Percentiles rank a stretch among this genome's conserved stretches.
phyloP scores from a whole-genome alignment of 2,329 filamentous ascomycete genomes.

The Fragosphaeria purpurea region DNA sequence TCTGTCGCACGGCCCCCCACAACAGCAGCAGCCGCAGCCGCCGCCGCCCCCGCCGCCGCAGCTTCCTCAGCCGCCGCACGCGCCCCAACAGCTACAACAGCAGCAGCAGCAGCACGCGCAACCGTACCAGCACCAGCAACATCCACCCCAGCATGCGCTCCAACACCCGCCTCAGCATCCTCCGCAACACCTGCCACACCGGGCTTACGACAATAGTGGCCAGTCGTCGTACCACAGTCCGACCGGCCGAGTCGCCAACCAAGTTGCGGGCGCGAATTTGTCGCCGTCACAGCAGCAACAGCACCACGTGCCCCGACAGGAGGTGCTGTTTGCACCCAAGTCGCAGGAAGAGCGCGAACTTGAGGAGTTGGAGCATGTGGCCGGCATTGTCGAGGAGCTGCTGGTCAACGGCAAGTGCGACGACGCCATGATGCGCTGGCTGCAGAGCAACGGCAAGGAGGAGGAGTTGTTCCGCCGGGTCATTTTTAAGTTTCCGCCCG shows the following conservation, averaged over 20 bases:
- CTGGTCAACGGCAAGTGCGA: constrained; percentile 54
- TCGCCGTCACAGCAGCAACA: constrained; percentile 16
- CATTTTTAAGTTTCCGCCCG: constrained; percentile 39
- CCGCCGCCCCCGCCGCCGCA: constrained; percentile 1
- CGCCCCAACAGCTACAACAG: background rate
- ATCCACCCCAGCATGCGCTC: constrained; percentile 12
- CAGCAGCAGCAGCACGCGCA: constrained; percentile 3
- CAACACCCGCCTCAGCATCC: constrained; percentile 11
- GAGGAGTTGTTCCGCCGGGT: constrained; percentile 53
- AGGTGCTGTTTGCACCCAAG: constrained; percentile 26
- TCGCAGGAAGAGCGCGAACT: constrained; percentile 37
- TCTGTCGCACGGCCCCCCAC: background rate
- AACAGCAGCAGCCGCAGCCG: background rate
- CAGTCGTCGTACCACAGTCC: constrained; percentile 6
- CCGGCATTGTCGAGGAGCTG: constrained; percentile 51
- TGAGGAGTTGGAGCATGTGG: constrained; percentile 43
- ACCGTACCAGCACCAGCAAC: constrained; percentile 15
- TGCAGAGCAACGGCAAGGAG: constrained; percentile 48
- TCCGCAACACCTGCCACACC: constrained; percentile 8
- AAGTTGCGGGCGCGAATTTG: constrained; percentile 4
- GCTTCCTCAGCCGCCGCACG: background rate
- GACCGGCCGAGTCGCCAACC: constrained; percentile 4
- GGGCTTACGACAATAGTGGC: constrained; percentile 2
- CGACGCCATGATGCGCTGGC: constrained; percentile 55
- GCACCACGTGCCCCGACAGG: constrained; percentile 10